phyloP scores from a whole-genome alignment of 179 eudicot genomes.

The Beta lomatogona region DNA sequence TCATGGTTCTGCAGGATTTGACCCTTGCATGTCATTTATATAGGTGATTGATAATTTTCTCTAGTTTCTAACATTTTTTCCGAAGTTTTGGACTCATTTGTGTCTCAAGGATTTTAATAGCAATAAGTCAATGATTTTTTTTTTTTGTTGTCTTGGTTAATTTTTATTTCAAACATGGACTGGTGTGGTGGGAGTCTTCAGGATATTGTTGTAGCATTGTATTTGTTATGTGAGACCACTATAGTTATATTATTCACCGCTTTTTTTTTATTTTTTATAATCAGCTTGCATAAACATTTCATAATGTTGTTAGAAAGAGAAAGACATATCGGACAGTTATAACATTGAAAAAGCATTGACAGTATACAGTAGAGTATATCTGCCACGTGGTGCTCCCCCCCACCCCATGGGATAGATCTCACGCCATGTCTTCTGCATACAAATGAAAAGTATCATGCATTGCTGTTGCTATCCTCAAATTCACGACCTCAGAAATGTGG shows the following conservation, averaged over 20 bases:
- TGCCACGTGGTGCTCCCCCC: too few species aligned
- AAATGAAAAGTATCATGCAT: too few species aligned
- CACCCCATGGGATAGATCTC: too few species aligned
- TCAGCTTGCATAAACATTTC: neutral
- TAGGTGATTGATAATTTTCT: constrained; percentile 27
- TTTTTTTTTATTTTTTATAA: neutral
- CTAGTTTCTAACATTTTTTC: constrained; percentile 6
- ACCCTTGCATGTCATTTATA: constrained; percentile 18
- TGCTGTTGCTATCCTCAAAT: too few species aligned
- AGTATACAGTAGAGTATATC: too few species aligned
- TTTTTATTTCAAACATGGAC: neutral
- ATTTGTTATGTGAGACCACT: neutral
- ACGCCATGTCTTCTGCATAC: too few species aligned
- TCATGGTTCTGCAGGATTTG: constrained; percentile 28
- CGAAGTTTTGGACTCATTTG: neutral
- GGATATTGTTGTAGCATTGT: neutral
- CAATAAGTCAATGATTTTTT: neutral
- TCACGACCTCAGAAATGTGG: too few species aligned
- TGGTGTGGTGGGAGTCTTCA: neutral
- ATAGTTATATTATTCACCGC: neutral
- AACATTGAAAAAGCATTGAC: too few species aligned
- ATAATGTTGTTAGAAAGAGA: neutral
- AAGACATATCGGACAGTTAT: neutral
- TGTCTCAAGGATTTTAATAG: neutral
- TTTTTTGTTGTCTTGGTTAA: neutral